Evolutionary conservation across 768 basidiomycete species (phyloP).

Genomic region (Russula abietina): DNA sequence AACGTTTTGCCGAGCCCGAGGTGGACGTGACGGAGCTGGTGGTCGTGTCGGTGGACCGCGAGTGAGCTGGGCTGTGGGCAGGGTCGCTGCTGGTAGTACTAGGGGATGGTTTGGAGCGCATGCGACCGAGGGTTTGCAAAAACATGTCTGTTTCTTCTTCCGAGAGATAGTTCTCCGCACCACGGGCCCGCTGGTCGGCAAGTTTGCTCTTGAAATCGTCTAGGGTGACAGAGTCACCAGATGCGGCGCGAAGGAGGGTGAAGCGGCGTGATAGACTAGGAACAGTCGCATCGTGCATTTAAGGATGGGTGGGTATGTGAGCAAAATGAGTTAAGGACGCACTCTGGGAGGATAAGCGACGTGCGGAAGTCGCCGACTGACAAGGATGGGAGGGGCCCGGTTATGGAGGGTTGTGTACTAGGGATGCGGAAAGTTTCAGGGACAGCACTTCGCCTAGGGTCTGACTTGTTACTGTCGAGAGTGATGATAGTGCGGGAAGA

Average conservation of each 20-base stretch:
- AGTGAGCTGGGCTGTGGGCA: neutral
- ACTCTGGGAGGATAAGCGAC: constrained; percentile 82
- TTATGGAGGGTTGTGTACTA: constrained; percentile 28
- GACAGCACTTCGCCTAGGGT: constrained; percentile 48
- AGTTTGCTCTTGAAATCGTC: constrained; percentile 61
- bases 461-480: constrained; percentile 66
- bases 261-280: constrained; percentile 75
- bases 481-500: constrained; percentile 26
- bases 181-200: constrained; percentile 70
- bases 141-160: constrained; percentile 86
- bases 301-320: neutral
- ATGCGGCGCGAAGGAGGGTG: constrained; percentile 64
- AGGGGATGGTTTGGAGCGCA: constrained; percentile 36
- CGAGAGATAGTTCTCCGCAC: constrained; percentile 59
- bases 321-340: constrained; percentile 34
- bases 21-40: constrained; percentile 35
- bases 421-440: constrained; percentile 30
- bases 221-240: constrained; percentile 59
- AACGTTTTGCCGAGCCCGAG: constrained; percentile 51
- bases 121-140: constrained; percentile 58
- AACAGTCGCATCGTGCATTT: constrained; percentile 8
- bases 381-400: constrained; percentile 44
- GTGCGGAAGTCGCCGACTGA: constrained; percentile 77
- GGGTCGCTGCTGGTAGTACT: constrained; percentile 27
- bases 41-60: constrained; percentile 32